Percentiles rank a stretch among this genome's conserved stretches.
phyloP scores from a whole-genome alignment of 2,329 filamentous ascomycete species.

The Aspergillus calidoustus region DNA sequence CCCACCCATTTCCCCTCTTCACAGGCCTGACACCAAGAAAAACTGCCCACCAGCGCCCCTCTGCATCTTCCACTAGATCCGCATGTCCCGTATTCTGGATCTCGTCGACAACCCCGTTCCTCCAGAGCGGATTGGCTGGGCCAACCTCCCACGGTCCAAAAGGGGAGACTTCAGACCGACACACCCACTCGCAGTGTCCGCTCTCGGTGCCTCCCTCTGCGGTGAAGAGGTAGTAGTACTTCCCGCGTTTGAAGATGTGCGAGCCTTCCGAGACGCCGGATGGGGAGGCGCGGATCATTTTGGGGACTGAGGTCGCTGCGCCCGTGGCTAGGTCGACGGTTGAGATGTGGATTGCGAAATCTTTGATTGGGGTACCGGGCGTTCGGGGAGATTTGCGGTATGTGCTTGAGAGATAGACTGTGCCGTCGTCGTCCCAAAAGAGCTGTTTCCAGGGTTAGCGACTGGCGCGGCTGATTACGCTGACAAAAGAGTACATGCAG shows the following conservation, averaged over 20 bases:
- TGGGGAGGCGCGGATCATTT: conserved; percentile 51
- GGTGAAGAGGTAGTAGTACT: conserved; percentile 59
- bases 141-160: conserved; percentile 68
- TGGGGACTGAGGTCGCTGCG: conserved; percentile 36
- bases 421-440: conserved; percentile 57
- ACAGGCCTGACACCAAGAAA: conserved; percentile 52
- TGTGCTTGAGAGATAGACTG: conserved; percentile 54
- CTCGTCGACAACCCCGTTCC: conserved; percentile 53
- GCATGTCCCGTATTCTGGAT: conserved; percentile 58
- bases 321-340: conserved; percentile 40
- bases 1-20: conserved; percentile 32
- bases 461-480: neutral
- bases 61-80: conserved; percentile 52
- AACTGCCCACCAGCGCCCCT: conserved; percentile 56
- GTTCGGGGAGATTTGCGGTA: conserved; percentile 44
- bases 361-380: conserved; percentile 49
- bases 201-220: conserved; percentile 64
- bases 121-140: conserved; percentile 62
- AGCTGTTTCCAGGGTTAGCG: conserved; percentile 34
- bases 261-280: conserved; percentile 57
- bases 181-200: conserved; percentile 64
- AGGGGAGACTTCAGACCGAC: conserved; percentile 55
- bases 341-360: conserved; percentile 53
- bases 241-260: conserved; percentile 58
- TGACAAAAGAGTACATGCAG: neutral